phyloP scores from a whole-genome alignment of 257 asterid species.

The Jacaranda copaia region DNA sequence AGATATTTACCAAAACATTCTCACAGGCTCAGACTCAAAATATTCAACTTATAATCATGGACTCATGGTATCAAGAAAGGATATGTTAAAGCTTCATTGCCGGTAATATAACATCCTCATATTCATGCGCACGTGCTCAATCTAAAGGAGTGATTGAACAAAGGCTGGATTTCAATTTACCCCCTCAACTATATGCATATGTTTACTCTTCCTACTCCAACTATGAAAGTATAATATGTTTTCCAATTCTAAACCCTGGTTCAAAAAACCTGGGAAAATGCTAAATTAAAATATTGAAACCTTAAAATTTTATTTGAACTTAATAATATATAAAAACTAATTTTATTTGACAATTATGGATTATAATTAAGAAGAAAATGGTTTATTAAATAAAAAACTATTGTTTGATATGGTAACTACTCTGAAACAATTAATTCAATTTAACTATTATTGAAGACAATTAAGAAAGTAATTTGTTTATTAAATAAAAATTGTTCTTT shows the following conservation, averaged over 20 bases:
- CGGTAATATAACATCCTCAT: not conserved
- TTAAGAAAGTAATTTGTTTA: too few species aligned
- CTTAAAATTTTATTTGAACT: not conserved
- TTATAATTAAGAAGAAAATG: not conserved
- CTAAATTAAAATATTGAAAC: not conserved
- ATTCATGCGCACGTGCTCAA: too few species aligned
- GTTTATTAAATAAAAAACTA: too few species aligned
- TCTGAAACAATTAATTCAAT: too few species aligned
- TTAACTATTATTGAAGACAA: too few species aligned
- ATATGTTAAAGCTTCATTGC: not conserved
- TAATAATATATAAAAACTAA: too few species aligned
- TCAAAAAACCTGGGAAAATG: slow-evolving; percentile 12
- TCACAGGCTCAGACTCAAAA: not conserved
- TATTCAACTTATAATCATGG: not conserved
- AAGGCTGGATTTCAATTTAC: not conserved
- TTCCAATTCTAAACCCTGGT: not conserved
- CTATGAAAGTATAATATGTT: not conserved
- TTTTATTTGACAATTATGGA: not conserved
- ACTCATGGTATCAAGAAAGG: not conserved
- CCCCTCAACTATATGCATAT: not conserved
- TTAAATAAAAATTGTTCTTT: too few species aligned
- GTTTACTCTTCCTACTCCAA: not conserved
- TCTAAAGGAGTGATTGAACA: not conserved
- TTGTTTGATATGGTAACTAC: too few species aligned
- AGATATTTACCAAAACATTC: not conserved